These are phyloP conservation scores for Podospora australis DNA, from an alignment of 495 filamentous ascomycete species.

Conservation along the genomic window DNA sequence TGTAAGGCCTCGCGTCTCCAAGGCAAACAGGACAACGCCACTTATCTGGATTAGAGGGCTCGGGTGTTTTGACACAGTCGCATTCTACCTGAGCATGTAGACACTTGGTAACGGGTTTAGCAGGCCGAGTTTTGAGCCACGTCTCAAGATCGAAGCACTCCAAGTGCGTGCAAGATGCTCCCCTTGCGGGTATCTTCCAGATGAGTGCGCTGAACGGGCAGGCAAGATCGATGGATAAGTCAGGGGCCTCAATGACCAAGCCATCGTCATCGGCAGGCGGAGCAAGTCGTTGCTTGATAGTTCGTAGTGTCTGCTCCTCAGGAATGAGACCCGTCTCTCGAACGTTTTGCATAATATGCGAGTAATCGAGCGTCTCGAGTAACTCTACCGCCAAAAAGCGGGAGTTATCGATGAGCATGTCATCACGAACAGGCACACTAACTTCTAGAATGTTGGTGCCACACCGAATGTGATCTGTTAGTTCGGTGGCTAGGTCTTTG, in stretches of 20 bases:
- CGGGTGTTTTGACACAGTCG: conserved; percentile 23
- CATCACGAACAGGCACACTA: conserved; percentile 37
- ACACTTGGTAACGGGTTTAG: conserved; percentile 36
- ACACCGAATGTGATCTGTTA: conserved; percentile 48
- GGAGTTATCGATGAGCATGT: conserved; percentile 33
- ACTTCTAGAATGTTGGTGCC: conserved; percentile 57
- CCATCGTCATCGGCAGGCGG: conserved; percentile 54
- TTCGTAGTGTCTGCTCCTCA: conserved; percentile 32
- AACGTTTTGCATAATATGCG: conserved; percentile 40
- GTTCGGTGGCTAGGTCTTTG: conserved; percentile 69
- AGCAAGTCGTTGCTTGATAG: conserved; percentile 46
- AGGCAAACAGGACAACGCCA: conserved; percentile 79
- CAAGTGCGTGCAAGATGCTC: conserved; percentile 53
- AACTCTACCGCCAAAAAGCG: conserved; percentile 57
- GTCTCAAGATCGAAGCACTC: conserved; percentile 88
- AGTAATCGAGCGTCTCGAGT: conserved; percentile 48
- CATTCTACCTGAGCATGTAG: conserved; percentile 16
- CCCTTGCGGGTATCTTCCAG: conserved; percentile 65
- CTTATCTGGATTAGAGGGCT: conserved; percentile 57
- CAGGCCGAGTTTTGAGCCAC: conserved; percentile 59
- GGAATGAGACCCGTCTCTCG: conserved; percentile 26
- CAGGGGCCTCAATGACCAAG: conserved; percentile 53
- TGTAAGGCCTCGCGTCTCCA: conserved; percentile 65
- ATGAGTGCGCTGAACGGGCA: conserved; percentile 69
- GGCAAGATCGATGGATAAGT: conserved; percentile 63